Base-by-base conservation (phyloP, 306 rosid species). In the Astragalus membranaceus region DNA sequence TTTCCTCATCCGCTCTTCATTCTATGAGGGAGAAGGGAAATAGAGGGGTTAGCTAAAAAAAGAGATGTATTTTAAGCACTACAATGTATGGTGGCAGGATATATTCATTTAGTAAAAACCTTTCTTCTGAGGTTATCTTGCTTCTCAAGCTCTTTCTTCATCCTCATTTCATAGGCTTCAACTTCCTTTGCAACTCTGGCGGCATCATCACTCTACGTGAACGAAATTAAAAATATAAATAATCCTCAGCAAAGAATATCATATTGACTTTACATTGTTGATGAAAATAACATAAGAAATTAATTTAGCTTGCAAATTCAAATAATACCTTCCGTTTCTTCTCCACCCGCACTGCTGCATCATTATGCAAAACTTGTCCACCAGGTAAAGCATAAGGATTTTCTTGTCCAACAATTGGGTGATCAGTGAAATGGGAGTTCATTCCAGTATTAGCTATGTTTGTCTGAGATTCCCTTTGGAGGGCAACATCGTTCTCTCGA, bases 81-180 rank as follows among this genome's bases (percentile, higher is more conserved):
- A 49, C 7, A 61, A 30, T 47, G 50, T 9, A 65, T 8, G 11
- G 50, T 23, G 49, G 32, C 54, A 46, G 16, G 72, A 41, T 66
- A 56, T 10, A 59, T 20, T 72, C 46, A 75, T 44, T 42, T 46
- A 61, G 30, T 49, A 70, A 26, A 26, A 81, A 94, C 99, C 99
- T 91, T 95, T 83, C 85, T 82, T 85, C 87, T 85, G 66, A 95
- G 84, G 75, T 55, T 91, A 76, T 95, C 99, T 80, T 95, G 97
- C 76, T 89, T 95, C 88, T 91, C 99, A 48, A 89, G 86, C 80
- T 91, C 99, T 78, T 91, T 95, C 75, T 88, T 87, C 67, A 91
- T 82, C 80, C 92, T 90, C 59, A 85, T 70, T 77, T 91, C 97
- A 69, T 87, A 83, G 58, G 87, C 91, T 89, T 91, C 99, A 72